Percentiles rank a stretch among this genome's conserved stretches.
phyloP scores from a whole-genome alignment of 306 rosid species.

The Castanospermum australe region DNA sequence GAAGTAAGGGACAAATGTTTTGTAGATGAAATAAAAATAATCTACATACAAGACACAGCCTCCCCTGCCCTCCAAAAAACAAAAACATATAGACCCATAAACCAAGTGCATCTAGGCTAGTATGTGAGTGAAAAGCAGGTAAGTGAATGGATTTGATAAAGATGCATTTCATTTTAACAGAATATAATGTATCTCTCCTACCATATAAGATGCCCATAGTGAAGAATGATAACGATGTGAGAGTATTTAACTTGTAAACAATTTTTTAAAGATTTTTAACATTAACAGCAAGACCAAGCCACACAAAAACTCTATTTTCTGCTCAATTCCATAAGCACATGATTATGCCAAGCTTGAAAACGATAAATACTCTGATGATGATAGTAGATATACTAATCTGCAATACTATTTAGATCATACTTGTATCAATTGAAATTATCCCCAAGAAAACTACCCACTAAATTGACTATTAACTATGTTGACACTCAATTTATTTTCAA shows the following conservation, averaged over 20 bases:
- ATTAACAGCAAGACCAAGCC: neutral
- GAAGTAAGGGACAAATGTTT: too few relatives aligned
- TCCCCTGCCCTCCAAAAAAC: too few relatives aligned
- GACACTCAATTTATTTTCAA: too few relatives aligned
- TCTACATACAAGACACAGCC: too few relatives aligned
- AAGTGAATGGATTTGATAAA: neutral
- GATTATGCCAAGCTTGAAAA: neutral
- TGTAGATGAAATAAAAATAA: too few relatives aligned
- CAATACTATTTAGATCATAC: neutral
- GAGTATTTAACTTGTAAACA: neutral
- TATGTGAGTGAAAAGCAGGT: too few relatives aligned
- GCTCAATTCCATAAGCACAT: neutral
- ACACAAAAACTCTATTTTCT: conserved; percentile 5
- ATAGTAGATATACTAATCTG: neutral
- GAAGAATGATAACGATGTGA: neutral
- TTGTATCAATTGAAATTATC: too few relatives aligned
- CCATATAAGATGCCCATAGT: neutral
- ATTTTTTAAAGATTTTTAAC: neutral
- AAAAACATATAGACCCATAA: too few relatives aligned
- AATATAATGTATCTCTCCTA: neutral
- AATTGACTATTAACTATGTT: too few relatives aligned
- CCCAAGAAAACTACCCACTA: too few relatives aligned
- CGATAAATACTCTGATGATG: neutral
- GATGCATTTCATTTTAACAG: neutral
- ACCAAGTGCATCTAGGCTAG: too few relatives aligned